Evolutionary conservation across 495 filamentous ascomycete species (phyloP).

Genomic region (Neurospora cerealis): DNA sequence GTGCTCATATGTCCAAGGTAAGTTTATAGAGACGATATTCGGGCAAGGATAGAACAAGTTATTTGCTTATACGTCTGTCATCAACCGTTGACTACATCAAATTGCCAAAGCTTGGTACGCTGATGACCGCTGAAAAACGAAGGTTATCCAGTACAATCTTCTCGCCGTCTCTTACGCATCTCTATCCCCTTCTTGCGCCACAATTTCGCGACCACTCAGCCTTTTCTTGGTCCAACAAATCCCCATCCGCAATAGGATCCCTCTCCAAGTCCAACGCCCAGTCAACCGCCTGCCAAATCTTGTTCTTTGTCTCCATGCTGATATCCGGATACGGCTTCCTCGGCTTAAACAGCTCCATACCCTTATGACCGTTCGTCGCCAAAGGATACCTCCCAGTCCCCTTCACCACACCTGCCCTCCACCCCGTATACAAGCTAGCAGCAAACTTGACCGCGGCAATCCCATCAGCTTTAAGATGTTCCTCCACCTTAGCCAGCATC

Average conservation of each 20-base stretch:
- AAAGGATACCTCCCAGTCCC: background rate
- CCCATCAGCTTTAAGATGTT: constrained; percentile 43
- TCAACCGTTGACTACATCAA: background rate
- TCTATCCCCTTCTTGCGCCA: background rate
- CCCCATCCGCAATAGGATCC: background rate
- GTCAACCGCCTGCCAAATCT: constrained; percentile 39
- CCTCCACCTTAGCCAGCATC: constrained; percentile 40
- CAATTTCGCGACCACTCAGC: too few relatives aligned
- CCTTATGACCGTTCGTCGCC: constrained; percentile 11
- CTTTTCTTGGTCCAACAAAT: background rate
- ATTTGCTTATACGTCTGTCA: background rate
- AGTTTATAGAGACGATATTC: background rate
- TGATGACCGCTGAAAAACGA: background rate
- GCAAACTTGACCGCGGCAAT: constrained; percentile 60
- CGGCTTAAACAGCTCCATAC: constrained; percentile 44
- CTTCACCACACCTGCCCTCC: constrained; percentile 42
- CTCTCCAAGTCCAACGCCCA: constrained; percentile 39
- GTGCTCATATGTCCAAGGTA: background rate
- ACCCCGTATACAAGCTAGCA: constrained; percentile 43
- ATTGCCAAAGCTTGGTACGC: background rate
- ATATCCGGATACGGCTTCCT: constrained; percentile 49
- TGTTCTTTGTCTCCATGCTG: constrained; percentile 36
- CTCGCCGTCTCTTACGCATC: background rate
- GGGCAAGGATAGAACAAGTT: background rate
- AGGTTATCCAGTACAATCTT: background rate